Evolutionary conservation across 345 rosid genomes (phyloP).

Genomic region (Lepidium africanum): DNA sequence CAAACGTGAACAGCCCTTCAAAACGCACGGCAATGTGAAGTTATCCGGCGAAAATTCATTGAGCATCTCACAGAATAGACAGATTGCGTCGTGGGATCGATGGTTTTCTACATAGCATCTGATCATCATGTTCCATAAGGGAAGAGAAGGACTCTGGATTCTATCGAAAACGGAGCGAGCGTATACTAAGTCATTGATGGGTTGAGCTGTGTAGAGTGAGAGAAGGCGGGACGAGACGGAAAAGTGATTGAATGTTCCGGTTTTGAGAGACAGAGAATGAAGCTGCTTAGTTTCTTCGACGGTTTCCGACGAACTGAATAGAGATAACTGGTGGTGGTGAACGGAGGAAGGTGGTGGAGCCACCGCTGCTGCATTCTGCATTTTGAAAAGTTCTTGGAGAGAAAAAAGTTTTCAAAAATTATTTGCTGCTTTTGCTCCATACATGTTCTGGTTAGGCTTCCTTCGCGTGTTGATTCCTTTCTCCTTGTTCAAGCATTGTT

Average conservation of each 20-base stretch:
- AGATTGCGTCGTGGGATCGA: slow-evolving; percentile 36
- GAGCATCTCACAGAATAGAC: slow-evolving; percentile 30
- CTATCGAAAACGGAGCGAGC: slow-evolving; percentile 43
- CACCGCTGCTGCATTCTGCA: slow-evolving; percentile 20
- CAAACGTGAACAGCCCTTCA: slow-evolving; percentile 47
- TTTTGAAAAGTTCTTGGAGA: not conserved
- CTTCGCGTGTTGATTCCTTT: too few species aligned
- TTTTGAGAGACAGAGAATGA: slow-evolving; percentile 43
- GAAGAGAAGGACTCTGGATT: slow-evolving; percentile 22
- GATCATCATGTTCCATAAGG: slow-evolving; percentile 42
- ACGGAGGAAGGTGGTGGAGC: slow-evolving; percentile 6
- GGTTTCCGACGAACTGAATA: slow-evolving; percentile 27
- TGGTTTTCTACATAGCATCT: slow-evolving; percentile 40
- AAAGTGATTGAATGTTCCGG: slow-evolving; percentile 29
- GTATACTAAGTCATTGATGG: slow-evolving; percentile 31
- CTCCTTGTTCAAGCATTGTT: too few species aligned
- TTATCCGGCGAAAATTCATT: slow-evolving; percentile 30
- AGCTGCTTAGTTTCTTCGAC: slow-evolving; percentile 32
- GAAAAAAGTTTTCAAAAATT: too few species aligned
- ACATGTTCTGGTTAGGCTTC: too few species aligned
- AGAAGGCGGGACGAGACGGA: slow-evolving; percentile 38
- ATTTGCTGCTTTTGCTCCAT: too few species aligned
- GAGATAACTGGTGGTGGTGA: slow-evolving; percentile 18
- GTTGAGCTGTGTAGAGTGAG: slow-evolving; percentile 33
- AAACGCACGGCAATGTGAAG: slow-evolving; percentile 45